phyloP scores from a whole-genome alignment of 257 asterid species.

The Craterostigma plantagineum region DNA sequence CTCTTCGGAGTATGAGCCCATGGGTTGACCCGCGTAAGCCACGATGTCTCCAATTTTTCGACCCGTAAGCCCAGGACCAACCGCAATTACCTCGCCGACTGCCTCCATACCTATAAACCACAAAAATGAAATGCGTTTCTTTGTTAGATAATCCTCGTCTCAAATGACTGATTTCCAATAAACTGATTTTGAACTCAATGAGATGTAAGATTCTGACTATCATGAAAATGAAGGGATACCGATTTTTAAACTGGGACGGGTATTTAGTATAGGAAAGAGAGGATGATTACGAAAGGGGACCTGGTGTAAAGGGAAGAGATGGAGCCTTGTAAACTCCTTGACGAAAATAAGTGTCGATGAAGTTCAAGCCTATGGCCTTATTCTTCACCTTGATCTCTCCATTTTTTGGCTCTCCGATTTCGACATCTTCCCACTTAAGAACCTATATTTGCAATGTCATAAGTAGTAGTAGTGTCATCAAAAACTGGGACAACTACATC shows the following conservation, averaged over 20 bases:
- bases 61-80: slow-evolving; percentile 82
- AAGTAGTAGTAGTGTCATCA: background rate
- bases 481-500: too few species aligned
- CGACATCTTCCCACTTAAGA: slow-evolving; percentile 92
- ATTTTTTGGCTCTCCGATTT: slow-evolving; percentile 83
- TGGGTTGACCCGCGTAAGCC: slow-evolving; percentile 59
- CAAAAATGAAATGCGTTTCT: background rate
- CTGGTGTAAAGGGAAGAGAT: slow-evolving; percentile 70
- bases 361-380: slow-evolving; percentile 82
- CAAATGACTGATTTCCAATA: too few species aligned
- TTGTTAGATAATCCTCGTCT: too few species aligned
- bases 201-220: too few species aligned
- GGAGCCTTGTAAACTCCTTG: slow-evolving; percentile 81
- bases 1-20: slow-evolving; percentile 94
- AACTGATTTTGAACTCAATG: too few species aligned
- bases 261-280: background rate
- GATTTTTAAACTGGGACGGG: background rate
- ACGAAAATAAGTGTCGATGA: slow-evolving; percentile 74
- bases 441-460: slow-evolving; percentile 24
- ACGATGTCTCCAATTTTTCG: slow-evolving; percentile 74
- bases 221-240: too few species aligned
- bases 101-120: slow-evolving; percentile 73
- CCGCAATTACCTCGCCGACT: slow-evolving; percentile 76
- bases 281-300: slow-evolving; percentile 17
- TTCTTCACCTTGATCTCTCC: slow-evolving; percentile 80